Percentiles rank a stretch among this genome's conserved stretches.
Evolutionary conservation across 805 yeast species (phyloP).

Genomic region (Saccharomycopsis javanensis): DNA sequence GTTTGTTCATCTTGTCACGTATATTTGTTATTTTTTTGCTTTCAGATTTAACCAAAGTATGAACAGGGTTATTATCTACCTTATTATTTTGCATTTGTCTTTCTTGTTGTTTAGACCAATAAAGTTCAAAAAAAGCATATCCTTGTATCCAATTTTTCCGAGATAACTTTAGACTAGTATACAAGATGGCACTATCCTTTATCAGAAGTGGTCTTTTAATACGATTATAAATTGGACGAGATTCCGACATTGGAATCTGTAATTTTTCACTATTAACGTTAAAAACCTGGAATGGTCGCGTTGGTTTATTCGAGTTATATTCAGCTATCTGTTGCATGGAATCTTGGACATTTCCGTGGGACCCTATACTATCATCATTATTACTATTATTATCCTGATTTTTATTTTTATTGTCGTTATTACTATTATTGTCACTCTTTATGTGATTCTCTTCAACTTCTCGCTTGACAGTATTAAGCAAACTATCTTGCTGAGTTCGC

Average conservation of each 20-base stretch:
- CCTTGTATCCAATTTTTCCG: conserved; percentile 58
- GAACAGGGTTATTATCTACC: background rate
- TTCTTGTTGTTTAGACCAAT: conserved; percentile 67
- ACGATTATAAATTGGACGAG: conserved; percentile 52
- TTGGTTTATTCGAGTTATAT: background rate
- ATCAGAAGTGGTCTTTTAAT: conserved; percentile 58
- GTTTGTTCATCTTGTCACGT: conserved; percentile 80
- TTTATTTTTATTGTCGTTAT: too few species aligned
- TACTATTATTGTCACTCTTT: too few species aligned
- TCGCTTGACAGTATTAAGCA: background rate
- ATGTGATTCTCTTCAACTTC: background rate
- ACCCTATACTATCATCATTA: background rate
- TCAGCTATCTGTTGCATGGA: background rate
- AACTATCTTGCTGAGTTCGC: background rate
- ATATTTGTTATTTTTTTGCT: conserved; percentile 37
- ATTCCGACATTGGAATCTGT: conserved; percentile 57
- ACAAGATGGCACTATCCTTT: conserved; percentile 63
- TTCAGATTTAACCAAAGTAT: background rate
- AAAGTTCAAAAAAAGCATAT: conserved; percentile 55
- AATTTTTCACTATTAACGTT: conserved; percentile 32
- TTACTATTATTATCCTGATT: too few species aligned
- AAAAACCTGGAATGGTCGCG: conserved; percentile 7
- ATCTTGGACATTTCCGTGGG: background rate
- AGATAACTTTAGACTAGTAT: conserved; percentile 63
- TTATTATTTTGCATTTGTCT: background rate